phyloP scores from a whole-genome alignment of 1,284 basidiomycete genomes.

The Crepidotus sp. region DNA sequence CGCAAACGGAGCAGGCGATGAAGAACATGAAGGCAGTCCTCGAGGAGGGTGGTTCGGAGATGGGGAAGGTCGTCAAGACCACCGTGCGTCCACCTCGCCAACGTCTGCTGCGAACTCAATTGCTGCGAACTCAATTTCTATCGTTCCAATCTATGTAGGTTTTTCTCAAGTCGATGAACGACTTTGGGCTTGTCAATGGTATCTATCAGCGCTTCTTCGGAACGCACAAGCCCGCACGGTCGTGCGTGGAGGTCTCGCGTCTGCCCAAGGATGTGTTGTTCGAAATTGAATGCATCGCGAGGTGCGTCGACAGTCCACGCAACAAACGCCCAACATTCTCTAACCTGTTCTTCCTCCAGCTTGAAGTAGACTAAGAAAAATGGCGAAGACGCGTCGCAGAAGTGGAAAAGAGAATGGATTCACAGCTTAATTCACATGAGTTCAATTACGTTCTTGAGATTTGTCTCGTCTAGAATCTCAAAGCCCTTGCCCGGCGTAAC shows the following conservation, averaged over 20 bases:
- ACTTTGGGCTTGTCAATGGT: conserved; percentile 80
- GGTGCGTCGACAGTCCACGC: conserved; percentile 28
- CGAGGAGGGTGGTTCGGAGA: conserved; percentile 70
- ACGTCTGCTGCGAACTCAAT: not conserved
- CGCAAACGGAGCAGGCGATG: conserved; percentile 70
- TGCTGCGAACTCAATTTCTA: not conserved
- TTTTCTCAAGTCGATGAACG: conserved; percentile 89
- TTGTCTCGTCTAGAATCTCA: conserved; percentile 71
- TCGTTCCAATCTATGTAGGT: conserved; percentile 42
- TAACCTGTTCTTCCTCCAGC: not conserved
- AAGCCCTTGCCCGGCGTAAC: conserved; percentile 74
- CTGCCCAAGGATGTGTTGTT: conserved; percentile 57
- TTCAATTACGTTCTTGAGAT: conserved; percentile 76
- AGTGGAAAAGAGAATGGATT: not conserved
- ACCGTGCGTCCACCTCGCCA: conserved; percentile 7
- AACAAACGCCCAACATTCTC: conserved; percentile 1
- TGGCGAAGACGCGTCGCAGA: not conserved
- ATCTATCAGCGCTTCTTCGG: conserved; percentile 78
- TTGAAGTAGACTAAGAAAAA: conserved; percentile 2
- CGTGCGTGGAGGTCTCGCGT: conserved; percentile 70
- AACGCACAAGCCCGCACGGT: conserved; percentile 88
- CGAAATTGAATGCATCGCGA: conserved; percentile 87
- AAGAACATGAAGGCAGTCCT: conserved; percentile 83
- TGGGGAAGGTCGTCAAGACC: conserved; percentile 39
- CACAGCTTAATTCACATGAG: conserved; percentile 44